Percentiles rank a stretch among this genome's conserved stretches.
Conservation (phyloP, 148 eudicot genomes). For the Spergularia bocconei region DNA sequence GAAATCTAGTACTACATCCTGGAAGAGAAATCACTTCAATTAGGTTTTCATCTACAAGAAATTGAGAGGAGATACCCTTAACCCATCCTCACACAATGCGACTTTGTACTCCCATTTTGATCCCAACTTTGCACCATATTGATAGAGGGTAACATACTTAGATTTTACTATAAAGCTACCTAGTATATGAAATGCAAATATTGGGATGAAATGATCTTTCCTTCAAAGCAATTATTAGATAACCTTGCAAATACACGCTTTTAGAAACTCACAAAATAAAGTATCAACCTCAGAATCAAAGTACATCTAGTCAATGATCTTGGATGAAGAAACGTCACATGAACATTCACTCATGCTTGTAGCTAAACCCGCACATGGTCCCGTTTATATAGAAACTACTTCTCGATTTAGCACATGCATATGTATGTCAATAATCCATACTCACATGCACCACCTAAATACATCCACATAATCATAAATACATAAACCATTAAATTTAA, state of each 20-base stretch:
- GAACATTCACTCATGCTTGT: neutral
- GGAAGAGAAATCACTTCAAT: too few species aligned
- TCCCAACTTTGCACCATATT: too few species aligned
- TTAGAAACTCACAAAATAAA: too few species aligned
- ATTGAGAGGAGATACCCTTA: neutral
- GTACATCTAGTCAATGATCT: neutral
- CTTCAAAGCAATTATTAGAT: neutral
- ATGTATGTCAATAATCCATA: too few species aligned
- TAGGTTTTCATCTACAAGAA: neutral
- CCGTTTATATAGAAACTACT: neutral
- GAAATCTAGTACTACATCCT: too few species aligned
- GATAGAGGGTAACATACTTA: neutral
- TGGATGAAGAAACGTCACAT: neutral
- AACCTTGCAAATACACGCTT: neutral
- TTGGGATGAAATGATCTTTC: neutral
- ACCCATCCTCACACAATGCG: neutral
- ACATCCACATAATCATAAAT: too few species aligned
- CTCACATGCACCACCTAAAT: too few species aligned
- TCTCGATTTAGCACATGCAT: neutral
- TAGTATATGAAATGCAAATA: neutral
- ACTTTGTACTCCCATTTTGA: neutral
- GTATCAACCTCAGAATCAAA: neutral
- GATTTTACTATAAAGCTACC: neutral
- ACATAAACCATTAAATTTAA: too few species aligned
- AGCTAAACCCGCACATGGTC: neutral